phyloP scores from a whole-genome alignment of 1,139 yeast species.

The Wickerhamomyces sp. region DNA sequence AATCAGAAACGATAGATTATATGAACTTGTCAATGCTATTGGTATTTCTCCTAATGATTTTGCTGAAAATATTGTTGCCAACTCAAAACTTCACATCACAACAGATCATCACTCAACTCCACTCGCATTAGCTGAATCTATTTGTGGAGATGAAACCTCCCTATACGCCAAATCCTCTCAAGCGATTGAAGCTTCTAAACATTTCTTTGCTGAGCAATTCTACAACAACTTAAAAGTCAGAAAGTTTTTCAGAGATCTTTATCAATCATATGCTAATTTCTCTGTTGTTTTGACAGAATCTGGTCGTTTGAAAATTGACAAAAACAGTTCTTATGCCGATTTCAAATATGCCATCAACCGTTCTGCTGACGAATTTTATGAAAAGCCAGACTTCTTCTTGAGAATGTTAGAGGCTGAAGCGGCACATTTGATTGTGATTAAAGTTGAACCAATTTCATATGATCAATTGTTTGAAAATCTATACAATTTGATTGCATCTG shows the following conservation, averaged over 20 bases:
- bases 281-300: conserved; percentile 81
- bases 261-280: conserved; percentile 61
- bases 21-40: conserved; percentile 62
- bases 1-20: conserved; percentile 61
- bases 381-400: conserved; percentile 74
- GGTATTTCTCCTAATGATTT: conserved; percentile 78
- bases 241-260: conserved; percentile 66
- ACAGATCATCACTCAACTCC: conserved; percentile 62
- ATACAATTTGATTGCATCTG: conserved; percentile 64
- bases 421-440: conserved; percentile 48
- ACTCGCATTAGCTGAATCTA: conserved; percentile 52
- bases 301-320: conserved; percentile 78
- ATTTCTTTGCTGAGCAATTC: conserved; percentile 73
- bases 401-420: conserved; percentile 90
- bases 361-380: conserved; percentile 66
- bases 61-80: conserved; percentile 78
- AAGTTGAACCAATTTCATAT: conserved; percentile 37
- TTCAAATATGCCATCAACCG: conserved; percentile 88
- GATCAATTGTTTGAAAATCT: conserved; percentile 43
- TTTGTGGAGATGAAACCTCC: conserved; percentile 46
- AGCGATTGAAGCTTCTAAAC: conserved; percentile 71
- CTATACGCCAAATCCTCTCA: conserved; percentile 54
- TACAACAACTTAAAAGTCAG: conserved; percentile 80
- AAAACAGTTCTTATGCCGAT: conserved; percentile 77
- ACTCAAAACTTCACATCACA: conserved; percentile 66